A percentile compares a stretch with the other conserved stretches of the same genome.
These are phyloP conservation scores for Plenodomus tracheiphilus DNA, from an alignment of 2,329 filamentous ascomycete species.

Conservation along the genomic window DNA sequence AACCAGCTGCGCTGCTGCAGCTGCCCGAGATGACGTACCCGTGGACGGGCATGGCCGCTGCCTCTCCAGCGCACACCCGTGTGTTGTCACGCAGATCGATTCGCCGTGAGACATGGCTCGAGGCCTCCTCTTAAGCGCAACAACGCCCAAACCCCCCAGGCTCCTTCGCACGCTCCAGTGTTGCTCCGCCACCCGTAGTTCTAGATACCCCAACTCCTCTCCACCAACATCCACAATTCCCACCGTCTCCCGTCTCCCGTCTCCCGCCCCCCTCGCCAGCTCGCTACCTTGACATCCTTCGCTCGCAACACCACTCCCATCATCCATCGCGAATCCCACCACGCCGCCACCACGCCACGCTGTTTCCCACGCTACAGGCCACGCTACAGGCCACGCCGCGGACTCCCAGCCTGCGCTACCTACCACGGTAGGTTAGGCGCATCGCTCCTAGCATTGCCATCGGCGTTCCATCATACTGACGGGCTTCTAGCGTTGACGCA, in stretches of 20 bases:
- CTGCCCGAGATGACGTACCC: slow-evolving; percentile 12
- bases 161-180: too few relatives aligned
- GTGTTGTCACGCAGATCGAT: slow-evolving; percentile 2
- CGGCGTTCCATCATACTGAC: slow-evolving; percentile 5
- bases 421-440: background rate
- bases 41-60: background rate
- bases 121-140: too few relatives aligned
- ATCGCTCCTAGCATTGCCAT: background rate
- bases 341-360: too few relatives aligned
- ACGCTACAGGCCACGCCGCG: background rate
- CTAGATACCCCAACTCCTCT: background rate
- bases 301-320: background rate
- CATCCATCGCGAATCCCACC: too few relatives aligned
- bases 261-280: too few relatives aligned
- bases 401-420: background rate
- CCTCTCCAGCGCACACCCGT: slow-evolving; percentile 4
- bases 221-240: background rate
- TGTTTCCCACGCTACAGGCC: too few relatives aligned
- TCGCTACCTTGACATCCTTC: background rate
- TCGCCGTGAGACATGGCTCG: background rate
- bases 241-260: too few relatives aligned
- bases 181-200: too few relatives aligned
- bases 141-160: too few relatives aligned
- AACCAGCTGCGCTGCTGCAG: background rate
- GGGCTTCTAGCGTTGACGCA: slow-evolving; percentile 22